Evolutionary conservation across 768 basidiomycete species (phyloP), one percentile per base, ranked within the genome.

Genomic region (Leccinum broughii): DNA sequence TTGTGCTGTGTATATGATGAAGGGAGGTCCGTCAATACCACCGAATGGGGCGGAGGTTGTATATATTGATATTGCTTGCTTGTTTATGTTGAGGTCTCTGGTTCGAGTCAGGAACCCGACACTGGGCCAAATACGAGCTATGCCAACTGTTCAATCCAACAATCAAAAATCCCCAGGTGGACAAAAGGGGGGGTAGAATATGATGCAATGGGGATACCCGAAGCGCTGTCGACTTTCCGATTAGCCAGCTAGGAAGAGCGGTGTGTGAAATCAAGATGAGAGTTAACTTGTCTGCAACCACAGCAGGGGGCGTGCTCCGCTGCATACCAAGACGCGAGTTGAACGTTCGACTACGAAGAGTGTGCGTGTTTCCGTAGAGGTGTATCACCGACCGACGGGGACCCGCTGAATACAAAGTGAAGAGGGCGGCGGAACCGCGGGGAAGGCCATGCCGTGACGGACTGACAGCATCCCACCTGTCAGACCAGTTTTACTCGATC

Each of bases 91-190:
- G 28, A 22, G 5, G 13, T 35, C 34, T 35, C 34, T 13, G 13
- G 60, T 66, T 15, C 66, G 62, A 48, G 51, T 57, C 15, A 70
- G 28, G 44, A 56, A 72, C 39, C 55, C 63, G 34, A 68, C 57
- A 5, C 59, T 62, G 14, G 10, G 53, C 59, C 51, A 32, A 32
- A 4, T 32, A 34, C 32, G 32, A 34, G 32, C 32, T 34, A 11
- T 34, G 32, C 32, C 32, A 67, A 11, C 58, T 30, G 2, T 57
- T 68, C 10, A 55, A 65, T 17, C 73, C 75, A 6, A 72, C 55
- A 4, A 72, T 65, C 0, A 76, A 75, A 9, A 77, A 68, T 13
- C 56, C 52, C 54, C n/a, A 73, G 46, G 74, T 74, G 30, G 14
- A 30, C 5, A 14, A 15, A 35, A 51, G 17, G 10, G 20, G 39